A percentile compares a stretch with the other conserved stretches of the same genome.
Conservation (phyloP, 1,139 yeast genomes). For the Meyerozyma sp. region DNA sequence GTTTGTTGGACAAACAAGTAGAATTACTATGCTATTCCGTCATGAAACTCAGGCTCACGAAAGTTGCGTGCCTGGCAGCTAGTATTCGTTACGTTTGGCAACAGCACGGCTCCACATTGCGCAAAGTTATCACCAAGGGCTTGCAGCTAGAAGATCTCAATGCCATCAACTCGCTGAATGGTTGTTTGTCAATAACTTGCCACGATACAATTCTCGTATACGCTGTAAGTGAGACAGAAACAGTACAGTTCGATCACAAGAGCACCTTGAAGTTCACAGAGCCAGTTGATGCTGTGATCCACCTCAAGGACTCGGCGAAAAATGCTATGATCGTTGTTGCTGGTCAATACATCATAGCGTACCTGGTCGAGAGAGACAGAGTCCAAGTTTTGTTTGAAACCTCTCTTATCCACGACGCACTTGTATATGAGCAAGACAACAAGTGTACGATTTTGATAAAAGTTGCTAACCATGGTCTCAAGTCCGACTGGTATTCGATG, state of each 20-base stretch:
- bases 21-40: background rate
- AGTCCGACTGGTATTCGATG: background rate
- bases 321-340: conserved; percentile 1
- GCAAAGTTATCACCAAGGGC: conserved; percentile 1
- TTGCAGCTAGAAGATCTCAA: background rate
- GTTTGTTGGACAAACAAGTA: background rate
- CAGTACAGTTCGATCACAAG: background rate
- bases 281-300: background rate
- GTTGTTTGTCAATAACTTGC: background rate
- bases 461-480: background rate
- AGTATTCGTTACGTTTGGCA: background rate
- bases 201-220: background rate
- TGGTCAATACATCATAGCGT: conserved; percentile 3
- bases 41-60: background rate
- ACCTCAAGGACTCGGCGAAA: background rate
- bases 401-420: background rate
- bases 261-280: background rate
- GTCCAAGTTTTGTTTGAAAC: background rate
- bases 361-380: conserved; percentile 1
- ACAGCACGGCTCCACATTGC: background rate
- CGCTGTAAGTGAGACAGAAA: background rate
- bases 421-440: background rate
- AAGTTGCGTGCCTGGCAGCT: background rate
- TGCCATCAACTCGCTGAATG: background rate
- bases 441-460: background rate